Evolutionary conservation across 78 protist species (phyloP).

Genomic region (Dictyostelium firmibasis): DNA sequence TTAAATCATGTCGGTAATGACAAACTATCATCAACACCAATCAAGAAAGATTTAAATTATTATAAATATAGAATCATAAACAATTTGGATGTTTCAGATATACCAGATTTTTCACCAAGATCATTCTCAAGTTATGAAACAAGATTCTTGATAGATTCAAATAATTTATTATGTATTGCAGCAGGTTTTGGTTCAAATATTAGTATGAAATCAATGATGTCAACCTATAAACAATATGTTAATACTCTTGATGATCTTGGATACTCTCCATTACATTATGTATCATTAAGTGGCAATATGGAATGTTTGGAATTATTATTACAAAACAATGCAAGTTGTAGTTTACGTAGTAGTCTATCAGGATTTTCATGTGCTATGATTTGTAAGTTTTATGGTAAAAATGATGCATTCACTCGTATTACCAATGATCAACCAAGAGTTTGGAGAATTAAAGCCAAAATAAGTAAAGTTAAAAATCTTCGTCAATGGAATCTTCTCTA

Average conservation of each 20-base stretch:
- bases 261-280: slow-evolving; percentile 59
- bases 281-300: neutral
- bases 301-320: neutral
- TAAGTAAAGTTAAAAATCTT: neutral
- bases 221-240: neutral
- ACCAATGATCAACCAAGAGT: neutral
- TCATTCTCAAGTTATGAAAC: neutral
- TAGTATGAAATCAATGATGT: neutral
- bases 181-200: neutral
- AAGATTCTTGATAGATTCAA: neutral
- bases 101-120: neutral
- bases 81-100: slow-evolving; percentile 6
- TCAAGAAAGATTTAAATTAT: neutral
- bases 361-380: neutral
- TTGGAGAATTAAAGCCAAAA: neutral
- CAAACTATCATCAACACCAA: neutral
- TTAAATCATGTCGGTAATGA: neutral
- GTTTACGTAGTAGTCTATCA: neutral
- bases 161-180: slow-evolving; percentile 6
- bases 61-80: neutral
- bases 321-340: neutral
- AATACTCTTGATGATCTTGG: neutral
- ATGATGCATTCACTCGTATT: neutral
- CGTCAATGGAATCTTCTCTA: neutral
- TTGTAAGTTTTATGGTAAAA: neutral